Conservation (phyloP, 805 yeast species). For the Kluyveromyces lactis region DNA sequence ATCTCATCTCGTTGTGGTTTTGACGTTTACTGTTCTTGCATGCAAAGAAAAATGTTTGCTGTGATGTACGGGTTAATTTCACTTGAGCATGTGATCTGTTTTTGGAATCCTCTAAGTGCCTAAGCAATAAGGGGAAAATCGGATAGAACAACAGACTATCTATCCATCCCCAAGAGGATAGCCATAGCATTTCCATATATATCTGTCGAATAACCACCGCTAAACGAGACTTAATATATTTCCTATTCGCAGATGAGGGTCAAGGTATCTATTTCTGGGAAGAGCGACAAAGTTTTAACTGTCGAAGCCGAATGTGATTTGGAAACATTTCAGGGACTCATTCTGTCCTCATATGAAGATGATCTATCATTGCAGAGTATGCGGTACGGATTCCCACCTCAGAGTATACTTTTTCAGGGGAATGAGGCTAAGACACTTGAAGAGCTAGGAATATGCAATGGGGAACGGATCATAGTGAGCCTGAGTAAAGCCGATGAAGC, state of each 20-base stretch:
- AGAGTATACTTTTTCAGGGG: conserved; percentile 29
- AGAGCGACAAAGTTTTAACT: conserved; percentile 27
- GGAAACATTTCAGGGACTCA: conserved; percentile 23
- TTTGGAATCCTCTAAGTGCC: too few species aligned
- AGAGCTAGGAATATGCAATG: conserved; percentile 43
- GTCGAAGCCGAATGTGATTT: conserved; percentile 33
- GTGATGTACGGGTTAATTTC: conserved; percentile 1
- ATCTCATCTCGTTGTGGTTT: too few species aligned
- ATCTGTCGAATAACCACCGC: too few species aligned
- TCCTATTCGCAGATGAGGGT: conserved; percentile 28
- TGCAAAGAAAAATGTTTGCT: conserved; percentile 6
- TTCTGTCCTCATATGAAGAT: conserved; percentile 5
- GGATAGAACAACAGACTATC: too few species aligned
- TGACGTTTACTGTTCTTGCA: too few species aligned
- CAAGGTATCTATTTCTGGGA: conserved; percentile 26
- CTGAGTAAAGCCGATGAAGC: background rate
- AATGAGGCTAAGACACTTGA: conserved; percentile 18
- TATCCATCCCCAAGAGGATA: too few species aligned
- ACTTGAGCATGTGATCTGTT: too few species aligned
- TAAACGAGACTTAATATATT: too few species aligned
- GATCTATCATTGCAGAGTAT: conserved; percentile 18
- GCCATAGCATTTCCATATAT: too few species aligned
- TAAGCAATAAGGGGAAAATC: too few species aligned
- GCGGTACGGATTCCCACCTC: conserved; percentile 58
- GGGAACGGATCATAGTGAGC: conserved; percentile 48